Evolutionary conservation across 768 basidiomycete genomes (phyloP).

Genomic region (Pseudohyphozyma bogoriensis): DNA sequence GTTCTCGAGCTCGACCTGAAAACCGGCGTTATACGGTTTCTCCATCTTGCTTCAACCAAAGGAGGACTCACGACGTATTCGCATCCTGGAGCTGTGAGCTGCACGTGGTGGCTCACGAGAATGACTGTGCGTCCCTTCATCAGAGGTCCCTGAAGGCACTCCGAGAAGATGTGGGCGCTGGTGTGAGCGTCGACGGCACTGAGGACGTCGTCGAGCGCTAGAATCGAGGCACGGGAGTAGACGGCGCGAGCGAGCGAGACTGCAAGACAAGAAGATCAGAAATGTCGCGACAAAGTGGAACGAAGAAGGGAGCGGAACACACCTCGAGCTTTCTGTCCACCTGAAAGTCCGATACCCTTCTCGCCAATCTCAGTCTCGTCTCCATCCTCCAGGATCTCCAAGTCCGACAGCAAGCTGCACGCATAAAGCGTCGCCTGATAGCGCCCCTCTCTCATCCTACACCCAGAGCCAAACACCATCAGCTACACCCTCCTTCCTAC

Average conservation of each 20-base stretch:
- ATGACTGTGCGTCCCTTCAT: conserved; percentile 60
- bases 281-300: conserved; percentile 69
- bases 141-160: conserved; percentile 52
- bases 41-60: conserved; percentile 73
- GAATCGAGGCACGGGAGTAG: conserved; percentile 73
- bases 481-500: conserved; percentile 54
- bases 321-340: conserved; percentile 62
- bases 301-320: conserved; percentile 2
- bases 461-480: conserved; percentile 43
- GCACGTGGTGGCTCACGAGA: conserved; percentile 79
- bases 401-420: conserved; percentile 9
- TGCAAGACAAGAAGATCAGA: conserved; percentile 51
- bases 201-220: conserved; percentile 56
- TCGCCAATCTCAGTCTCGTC: conserved; percentile 52
- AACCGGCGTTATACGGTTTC: no score
- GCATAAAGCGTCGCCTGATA: conserved; percentile 21
- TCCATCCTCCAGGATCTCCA: conserved; percentile 22
- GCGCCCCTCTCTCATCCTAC: conserved; percentile 44
- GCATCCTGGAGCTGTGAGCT: conserved; percentile 78
- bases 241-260: conserved; percentile 76
- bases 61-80: conserved; percentile 63
- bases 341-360: conserved; percentile 76
- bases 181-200: conserved; percentile 80
- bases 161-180: conserved; percentile 63
- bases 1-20: conserved; percentile 50